These are phyloP conservation scores for Penicillium angulare DNA, from an alignment of 495 filamentous ascomycete species.

Conservation along the genomic window DNA sequence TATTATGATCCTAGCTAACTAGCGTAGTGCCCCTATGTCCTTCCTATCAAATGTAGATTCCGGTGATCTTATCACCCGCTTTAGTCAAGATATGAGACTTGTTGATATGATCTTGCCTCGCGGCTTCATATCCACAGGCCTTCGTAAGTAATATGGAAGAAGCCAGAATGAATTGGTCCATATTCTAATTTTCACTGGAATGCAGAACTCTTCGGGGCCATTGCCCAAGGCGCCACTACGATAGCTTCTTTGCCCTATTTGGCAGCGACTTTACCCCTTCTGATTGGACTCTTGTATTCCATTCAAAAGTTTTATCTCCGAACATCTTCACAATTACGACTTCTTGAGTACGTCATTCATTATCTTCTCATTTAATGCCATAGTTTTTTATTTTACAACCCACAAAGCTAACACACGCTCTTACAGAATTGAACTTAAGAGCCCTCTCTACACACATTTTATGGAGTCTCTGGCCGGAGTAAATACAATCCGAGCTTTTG, in stretches of 20 bases:
- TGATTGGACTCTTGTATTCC: conserved; percentile 42
- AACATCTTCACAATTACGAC: conserved; percentile 77
- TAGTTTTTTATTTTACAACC: background rate
- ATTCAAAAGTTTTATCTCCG: conserved; percentile 84
- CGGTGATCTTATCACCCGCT: conserved; percentile 23
- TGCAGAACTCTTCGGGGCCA: conserved; percentile 13
- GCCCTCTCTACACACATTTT: conserved; percentile 41
- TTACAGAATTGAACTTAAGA: conserved; percentile 38
- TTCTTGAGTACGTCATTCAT: conserved; percentile 52
- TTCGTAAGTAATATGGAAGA: background rate
- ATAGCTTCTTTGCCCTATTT: conserved; percentile 32
- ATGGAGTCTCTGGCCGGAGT: conserved; percentile 39
- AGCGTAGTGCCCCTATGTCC: conserved; percentile 20
- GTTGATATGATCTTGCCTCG: background rate
- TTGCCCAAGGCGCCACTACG: conserved; percentile 23
- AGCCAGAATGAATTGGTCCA: background rate
- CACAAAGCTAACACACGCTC: background rate
- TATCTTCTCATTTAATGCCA: background rate
- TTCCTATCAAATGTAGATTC: conserved; percentile 43
- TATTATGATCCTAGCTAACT: conserved; percentile 1
- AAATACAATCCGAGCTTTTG: conserved; percentile 40
- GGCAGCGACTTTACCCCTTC: conserved; percentile 23
- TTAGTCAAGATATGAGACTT: background rate
- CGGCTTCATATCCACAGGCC: background rate
- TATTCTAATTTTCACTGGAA: background rate